Evolutionary conservation across 164 flowering plant species (phyloP).

Genomic region (Paratinospora sagittata): DNA sequence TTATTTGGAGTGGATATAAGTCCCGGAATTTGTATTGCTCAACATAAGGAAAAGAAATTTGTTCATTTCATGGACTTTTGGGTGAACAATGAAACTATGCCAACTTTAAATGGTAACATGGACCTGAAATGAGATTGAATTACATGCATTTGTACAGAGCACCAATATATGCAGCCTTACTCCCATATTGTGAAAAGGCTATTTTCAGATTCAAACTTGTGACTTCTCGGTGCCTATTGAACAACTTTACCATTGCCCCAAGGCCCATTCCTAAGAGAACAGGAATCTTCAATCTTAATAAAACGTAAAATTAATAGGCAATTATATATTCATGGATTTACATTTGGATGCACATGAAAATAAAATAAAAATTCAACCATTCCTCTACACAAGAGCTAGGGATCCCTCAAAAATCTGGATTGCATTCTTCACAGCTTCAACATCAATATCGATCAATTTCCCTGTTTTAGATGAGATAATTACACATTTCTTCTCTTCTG

Average conservation of each 20-base stretch:
- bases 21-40: too few relatives aligned
- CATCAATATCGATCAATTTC: slow-evolving; percentile 53
- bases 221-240: background rate
- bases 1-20: too few relatives aligned
- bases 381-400: slow-evolving; percentile 42
- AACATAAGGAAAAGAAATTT: too few relatives aligned
- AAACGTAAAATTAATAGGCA: background rate
- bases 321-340: slow-evolving; percentile 1
- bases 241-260: background rate
- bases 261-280: background rate
- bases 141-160: too few relatives aligned
- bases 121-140: too few relatives aligned
- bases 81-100: too few relatives aligned
- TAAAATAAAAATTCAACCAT: background rate
- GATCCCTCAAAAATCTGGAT: slow-evolving; percentile 44
- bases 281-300: background rate
- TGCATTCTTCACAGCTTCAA: slow-evolving; percentile 52
- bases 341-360: slow-evolving; percentile 5
- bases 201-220: too few relatives aligned
- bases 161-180: too few relatives aligned
- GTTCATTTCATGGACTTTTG: too few relatives aligned
- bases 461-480: slow-evolving; percentile 67
- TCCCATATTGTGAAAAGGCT: too few relatives aligned
- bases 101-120: too few relatives aligned
- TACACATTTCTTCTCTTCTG: slow-evolving; percentile 61